phyloP scores from a whole-genome alignment of 352 stramenopile species.

The Phytophthora crassamura region DNA sequence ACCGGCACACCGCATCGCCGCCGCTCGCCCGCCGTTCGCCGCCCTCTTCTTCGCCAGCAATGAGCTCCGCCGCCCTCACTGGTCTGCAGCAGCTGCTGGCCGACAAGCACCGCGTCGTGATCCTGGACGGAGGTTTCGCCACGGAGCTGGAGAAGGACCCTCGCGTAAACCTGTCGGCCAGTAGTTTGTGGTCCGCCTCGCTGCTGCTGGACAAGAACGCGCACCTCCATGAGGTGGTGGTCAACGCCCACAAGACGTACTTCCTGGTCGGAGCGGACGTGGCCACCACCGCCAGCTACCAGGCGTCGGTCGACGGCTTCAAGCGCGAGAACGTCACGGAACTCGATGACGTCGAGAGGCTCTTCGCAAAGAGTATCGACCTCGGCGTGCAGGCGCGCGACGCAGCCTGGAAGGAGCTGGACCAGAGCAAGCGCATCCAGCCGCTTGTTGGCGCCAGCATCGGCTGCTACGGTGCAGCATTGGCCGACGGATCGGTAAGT shows the following conservation, averaged over 20 bases:
- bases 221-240: constrained; percentile 63
- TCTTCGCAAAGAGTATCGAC: constrained; percentile 80
- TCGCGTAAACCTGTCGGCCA: constrained; percentile 61
- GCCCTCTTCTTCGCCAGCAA: background rate
- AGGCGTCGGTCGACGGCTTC: constrained; percentile 87
- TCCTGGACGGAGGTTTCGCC: constrained; percentile 80
- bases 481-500: constrained; percentile 85
- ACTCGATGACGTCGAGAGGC: constrained; percentile 55
- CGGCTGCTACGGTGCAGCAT: constrained; percentile 82
- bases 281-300: constrained; percentile 85
- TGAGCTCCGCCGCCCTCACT: constrained; percentile 33
- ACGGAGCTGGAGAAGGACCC: constrained; percentile 82
- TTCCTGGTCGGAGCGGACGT: constrained; percentile 82
- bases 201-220: constrained; percentile 67
- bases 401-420: constrained; percentile 50
- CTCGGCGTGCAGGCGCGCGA: constrained; percentile 75
- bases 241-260: constrained; percentile 76
- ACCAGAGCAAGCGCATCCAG: constrained; percentile 54
- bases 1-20: background rate
- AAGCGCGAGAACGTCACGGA: constrained; percentile 62
- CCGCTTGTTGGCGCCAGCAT: constrained; percentile 86
- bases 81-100: constrained; percentile 44
- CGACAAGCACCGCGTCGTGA: constrained; percentile 44
- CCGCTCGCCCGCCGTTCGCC: background rate
- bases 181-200: constrained; percentile 76